Percentiles rank a stretch among this genome's conserved stretches.
phyloP scores from a whole-genome alignment of 495 filamentous ascomycete species.

The Hapsidospora chrysogenum region DNA sequence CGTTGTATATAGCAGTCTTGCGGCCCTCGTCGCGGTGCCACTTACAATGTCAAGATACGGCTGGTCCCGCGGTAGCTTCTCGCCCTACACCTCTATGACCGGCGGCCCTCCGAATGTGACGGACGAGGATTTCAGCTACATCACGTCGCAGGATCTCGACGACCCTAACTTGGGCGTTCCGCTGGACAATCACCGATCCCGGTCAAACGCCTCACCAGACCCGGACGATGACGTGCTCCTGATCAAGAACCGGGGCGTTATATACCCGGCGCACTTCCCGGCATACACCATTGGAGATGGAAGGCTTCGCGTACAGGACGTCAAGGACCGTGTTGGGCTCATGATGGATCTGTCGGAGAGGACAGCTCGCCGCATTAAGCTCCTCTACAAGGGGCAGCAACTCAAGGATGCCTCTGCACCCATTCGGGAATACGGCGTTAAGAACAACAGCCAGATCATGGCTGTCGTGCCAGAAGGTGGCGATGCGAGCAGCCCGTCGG shows the following conservation, averaged over 20 bases:
- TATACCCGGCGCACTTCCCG: constrained; percentile 65
- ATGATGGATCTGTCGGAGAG: constrained; percentile 42
- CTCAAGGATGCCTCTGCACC: constrained; percentile 48
- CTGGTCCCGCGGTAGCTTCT: constrained; percentile 32
- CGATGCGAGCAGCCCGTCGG: constrained; percentile 30
- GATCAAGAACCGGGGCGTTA: constrained; percentile 52
- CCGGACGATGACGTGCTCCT: constrained; percentile 60
- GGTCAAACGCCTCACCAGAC: constrained; percentile 10
- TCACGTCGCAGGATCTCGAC: constrained; percentile 52
- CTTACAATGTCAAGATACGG: constrained; percentile 49
- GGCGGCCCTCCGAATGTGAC: constrained; percentile 41
- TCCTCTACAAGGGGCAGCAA: constrained; percentile 71
- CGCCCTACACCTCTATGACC: constrained; percentile 36
- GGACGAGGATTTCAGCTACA: constrained; percentile 69
- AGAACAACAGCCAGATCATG: constrained; percentile 60
- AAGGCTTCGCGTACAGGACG: constrained; percentile 46
- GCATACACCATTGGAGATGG: constrained; percentile 71
- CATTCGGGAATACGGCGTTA: constrained; percentile 58
- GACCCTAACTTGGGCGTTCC: constrained; percentile 6
- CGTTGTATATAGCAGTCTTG: constrained; percentile 23
- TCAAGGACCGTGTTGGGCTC: constrained; percentile 46
- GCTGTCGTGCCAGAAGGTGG: constrained; percentile 33
- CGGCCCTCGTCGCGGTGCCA: constrained; percentile 32
- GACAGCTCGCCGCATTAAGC: constrained; percentile 37
- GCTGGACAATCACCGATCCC: constrained; percentile 5